These are phyloP conservation scores for Clavispora santaluciae DNA, from an alignment of 805 yeast genomes.

Conservation along the genomic window DNA sequence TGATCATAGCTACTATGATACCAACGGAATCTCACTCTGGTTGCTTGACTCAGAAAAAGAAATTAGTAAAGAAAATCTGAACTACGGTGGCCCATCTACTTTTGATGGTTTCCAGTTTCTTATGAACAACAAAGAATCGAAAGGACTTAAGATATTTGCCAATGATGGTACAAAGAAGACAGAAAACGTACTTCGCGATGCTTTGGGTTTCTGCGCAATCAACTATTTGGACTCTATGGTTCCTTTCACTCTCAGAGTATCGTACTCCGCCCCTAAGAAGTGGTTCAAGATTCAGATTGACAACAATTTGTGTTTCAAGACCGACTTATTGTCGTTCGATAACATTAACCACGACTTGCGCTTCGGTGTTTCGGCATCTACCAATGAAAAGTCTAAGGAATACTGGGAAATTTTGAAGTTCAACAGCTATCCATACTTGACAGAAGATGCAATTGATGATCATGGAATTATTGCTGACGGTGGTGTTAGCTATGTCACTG, in stretches of 20 bases:
- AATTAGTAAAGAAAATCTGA: slow-evolving; percentile 22
- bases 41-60: slow-evolving; percentile 30
- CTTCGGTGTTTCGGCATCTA: slow-evolving; percentile 51
- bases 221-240: slow-evolving; percentile 63
- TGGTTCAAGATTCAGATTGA: slow-evolving; percentile 65
- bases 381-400: slow-evolving; percentile 37
- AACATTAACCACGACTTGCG: slow-evolving; percentile 29
- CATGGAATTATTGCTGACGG: slow-evolving; percentile 47
- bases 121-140: slow-evolving; percentile 46
- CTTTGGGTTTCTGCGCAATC: slow-evolving; percentile 55
- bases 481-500: slow-evolving; percentile 30
- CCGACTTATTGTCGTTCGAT: slow-evolving; percentile 49
- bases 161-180: slow-evolving; percentile 50
- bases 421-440: slow-evolving; percentile 49
- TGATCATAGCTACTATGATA: slow-evolving; percentile 23
- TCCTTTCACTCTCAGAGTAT: slow-evolving; percentile 64
- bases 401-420: slow-evolving; percentile 61
- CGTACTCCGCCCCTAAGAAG: slow-evolving; percentile 44
- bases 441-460: slow-evolving; percentile 53
- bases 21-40: slow-evolving; percentile 61
- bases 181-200: slow-evolving; percentile 24
- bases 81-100: slow-evolving; percentile 49
- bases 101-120: slow-evolving; percentile 64
- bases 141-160: slow-evolving; percentile 53
- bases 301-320: slow-evolving; percentile 65